phyloP scores from a whole-genome alignment of 192 early-diverging fungal genomes.

The Gigaspora rosea region DNA sequence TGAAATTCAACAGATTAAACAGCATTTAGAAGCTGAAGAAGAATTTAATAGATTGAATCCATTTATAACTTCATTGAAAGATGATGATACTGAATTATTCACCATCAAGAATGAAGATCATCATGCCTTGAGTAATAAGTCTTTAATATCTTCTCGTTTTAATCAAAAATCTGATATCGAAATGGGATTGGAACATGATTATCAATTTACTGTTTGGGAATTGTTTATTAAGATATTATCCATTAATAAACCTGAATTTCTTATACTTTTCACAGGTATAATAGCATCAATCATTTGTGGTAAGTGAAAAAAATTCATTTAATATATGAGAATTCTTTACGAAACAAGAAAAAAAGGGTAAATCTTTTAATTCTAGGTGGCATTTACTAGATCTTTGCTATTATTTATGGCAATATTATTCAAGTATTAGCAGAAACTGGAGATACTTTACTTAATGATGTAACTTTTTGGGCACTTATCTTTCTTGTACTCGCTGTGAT shows the following conservation, averaged over 20 bases:
- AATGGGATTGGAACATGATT: neutral
- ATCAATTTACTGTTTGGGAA: conserved; percentile 19
- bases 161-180: conserved; percentile 1
- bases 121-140: too few species aligned
- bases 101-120: too few species aligned
- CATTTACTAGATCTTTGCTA: conserved; percentile 79
- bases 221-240: neutral
- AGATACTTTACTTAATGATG: conserved; percentile 23
- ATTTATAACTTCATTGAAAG: neutral
- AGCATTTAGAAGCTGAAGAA: conserved; percentile 24
- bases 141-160: too few species aligned
- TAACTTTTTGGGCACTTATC: too few species aligned
- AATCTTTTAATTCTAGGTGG: too few species aligned
- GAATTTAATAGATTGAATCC: neutral
- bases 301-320: too few species aligned
- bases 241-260: conserved; percentile 18
- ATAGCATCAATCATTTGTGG: conserved; percentile 13
- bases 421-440: conserved; percentile 17
- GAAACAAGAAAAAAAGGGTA: too few species aligned
- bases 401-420: conserved; percentile 55
- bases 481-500: too few species aligned
- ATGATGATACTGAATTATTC: neutral
- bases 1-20: too few species aligned
- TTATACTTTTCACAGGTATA: neutral
- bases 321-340: too few species aligned